Conservation (phyloP, 306 rosid species). For the Cyamopsis tetragonoloba region DNA sequence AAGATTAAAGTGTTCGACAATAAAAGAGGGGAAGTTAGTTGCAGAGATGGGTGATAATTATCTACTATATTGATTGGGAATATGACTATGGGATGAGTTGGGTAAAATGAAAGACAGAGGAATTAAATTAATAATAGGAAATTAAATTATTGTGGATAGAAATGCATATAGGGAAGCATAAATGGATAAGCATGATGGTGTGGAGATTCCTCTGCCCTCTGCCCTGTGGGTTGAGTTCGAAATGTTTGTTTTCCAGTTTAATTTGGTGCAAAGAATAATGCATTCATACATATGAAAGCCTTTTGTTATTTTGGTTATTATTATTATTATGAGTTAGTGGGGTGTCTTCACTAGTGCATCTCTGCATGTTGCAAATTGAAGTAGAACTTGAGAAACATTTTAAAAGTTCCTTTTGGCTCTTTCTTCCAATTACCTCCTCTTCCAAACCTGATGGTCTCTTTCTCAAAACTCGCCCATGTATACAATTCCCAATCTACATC, state of each 20-base stretch:
- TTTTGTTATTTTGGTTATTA: constrained; percentile 1
- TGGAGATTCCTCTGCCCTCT: too few species aligned
- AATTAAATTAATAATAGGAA: not conserved
- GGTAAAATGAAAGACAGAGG: too few species aligned
- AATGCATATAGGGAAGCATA: not conserved
- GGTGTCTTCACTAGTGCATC: not conserved
- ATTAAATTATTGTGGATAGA: not conserved
- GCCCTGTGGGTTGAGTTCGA: constrained; percentile 6
- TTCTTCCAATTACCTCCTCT: constrained; percentile 17
- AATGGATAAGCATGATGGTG: constrained; percentile 1
- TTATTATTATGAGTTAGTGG: constrained; percentile 24
- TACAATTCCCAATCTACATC: constrained; percentile 2
- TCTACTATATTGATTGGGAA: too few species aligned
- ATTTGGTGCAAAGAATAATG: constrained; percentile 38
- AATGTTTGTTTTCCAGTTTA: constrained; percentile 20
- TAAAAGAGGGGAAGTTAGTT: too few species aligned
- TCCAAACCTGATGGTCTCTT: constrained; percentile 21
- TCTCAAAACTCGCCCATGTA: constrained; percentile 5
- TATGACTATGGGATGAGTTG: too few species aligned
- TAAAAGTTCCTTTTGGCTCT: not conserved
- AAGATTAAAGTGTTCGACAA: too few species aligned
- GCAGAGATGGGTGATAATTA: too few species aligned
- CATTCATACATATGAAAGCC: not conserved
- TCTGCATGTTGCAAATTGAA: not conserved
- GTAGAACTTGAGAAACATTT: constrained; percentile 15